Evolutionary conservation across 345 rosid genomes (phyloP), one percentile per base, ranked within the genome.

Genomic region (Eucalyptus globulus): DNA sequence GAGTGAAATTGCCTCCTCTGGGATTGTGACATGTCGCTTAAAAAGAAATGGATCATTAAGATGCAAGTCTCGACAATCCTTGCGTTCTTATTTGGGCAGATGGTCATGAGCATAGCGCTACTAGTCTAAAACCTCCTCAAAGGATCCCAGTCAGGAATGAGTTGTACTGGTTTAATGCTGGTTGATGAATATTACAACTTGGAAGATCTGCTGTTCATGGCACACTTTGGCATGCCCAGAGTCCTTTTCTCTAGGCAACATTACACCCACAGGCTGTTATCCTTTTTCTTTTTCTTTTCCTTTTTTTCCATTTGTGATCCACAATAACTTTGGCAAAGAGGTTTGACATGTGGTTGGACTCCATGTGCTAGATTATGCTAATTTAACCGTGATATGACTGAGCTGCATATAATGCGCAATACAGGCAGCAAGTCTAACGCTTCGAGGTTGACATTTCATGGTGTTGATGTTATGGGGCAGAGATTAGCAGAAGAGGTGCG

Each of bases 401-500:
- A 76, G 29, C 85, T 76, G 85, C 85, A 76, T 76, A 58, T 89
- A 17, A 56, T 86, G 86, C 54, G 87, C 87, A 87, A 89, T 91
- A 95, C 96, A 97, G 99, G 98, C 93, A 96, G 99, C 89, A 88
- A 92, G 87, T 88, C 91, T 80, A 97, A 96, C 91, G 93, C 92
- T 89, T 86, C 93, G 11, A 93, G 86, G 86, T 91, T 88, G 91
- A 97, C 99, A 76, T 94, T 96, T 92, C 95, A 93, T 92, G 99
- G 99, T 49, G 97, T 97, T 87, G 98, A 96, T 93, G 94, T 94
- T 89, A 96, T 96, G 99, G 99, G 99, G 88, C 93, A 93, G 24
- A 95, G 99, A 91, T 91, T 97, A 93, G 99, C 99, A 26, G 92
- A 95, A 89, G 99, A 97, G 97, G 99, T 95, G 67, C 31, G 88